Percentiles rank a stretch among this genome's conserved stretches.
These are phyloP conservation scores for Aspergillus funiculosus DNA, from an alignment of 495 filamentous ascomycete species.

Conservation along the genomic window DNA sequence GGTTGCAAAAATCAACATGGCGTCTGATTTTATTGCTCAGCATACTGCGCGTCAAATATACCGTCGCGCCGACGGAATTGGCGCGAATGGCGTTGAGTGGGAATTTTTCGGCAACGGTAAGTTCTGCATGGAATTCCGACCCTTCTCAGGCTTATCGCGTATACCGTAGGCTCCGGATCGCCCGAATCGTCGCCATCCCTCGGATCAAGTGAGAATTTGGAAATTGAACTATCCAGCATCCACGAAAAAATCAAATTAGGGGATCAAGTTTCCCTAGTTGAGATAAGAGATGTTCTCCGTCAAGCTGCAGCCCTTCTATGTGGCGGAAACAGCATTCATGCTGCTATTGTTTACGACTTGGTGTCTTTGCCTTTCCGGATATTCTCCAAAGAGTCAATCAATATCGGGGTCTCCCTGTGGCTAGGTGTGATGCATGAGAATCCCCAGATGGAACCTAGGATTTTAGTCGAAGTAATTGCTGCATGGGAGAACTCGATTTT, in stretches of 20 bases:
- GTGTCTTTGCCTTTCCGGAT: constrained; percentile 86
- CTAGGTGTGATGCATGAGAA: constrained; percentile 96
- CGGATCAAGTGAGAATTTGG: constrained; percentile 25
- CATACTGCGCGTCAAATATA: constrained; percentile 98
- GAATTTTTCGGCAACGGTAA: constrained; percentile 15
- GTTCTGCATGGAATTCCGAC: neutral
- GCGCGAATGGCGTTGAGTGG: constrained; percentile 12
- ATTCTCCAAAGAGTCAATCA: constrained; percentile 92
- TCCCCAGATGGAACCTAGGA: constrained; percentile 72
- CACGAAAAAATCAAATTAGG: constrained; percentile 60
- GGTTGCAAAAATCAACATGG: constrained; percentile 71
- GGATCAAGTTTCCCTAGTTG: constrained; percentile 60
- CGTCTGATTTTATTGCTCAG: constrained; percentile 91
- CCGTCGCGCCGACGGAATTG: constrained; percentile 63
- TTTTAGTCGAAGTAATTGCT: constrained; percentile 75
- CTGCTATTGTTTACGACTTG: constrained; percentile 73
- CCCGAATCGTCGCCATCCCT: neutral
- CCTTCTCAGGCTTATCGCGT: constrained; percentile 4
- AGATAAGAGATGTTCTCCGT: constrained; percentile 73
- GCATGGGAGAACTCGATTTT: constrained; percentile 81
- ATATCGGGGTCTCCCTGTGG: constrained; percentile 93
- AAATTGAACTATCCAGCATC: constrained; percentile 45
- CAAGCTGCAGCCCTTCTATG: constrained; percentile 82
- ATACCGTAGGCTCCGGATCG: neutral
- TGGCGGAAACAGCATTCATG: constrained; percentile 61